Base-by-base conservation (phyloP, 2,329 filamentous ascomycete species). In the Fusarium goolgardi region DNA sequence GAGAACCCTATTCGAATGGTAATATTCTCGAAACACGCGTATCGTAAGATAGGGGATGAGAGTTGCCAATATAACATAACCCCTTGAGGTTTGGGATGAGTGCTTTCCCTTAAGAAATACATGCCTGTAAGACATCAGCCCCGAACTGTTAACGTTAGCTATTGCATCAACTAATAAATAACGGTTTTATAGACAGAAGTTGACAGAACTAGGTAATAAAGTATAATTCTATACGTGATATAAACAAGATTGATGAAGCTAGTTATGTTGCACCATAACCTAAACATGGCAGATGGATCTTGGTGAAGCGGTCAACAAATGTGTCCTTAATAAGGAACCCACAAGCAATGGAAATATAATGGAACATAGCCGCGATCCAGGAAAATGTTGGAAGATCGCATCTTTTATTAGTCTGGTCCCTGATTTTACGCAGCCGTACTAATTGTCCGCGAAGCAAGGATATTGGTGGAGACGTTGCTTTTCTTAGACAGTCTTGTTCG, bases 401-500 rank as follows among this genome's bases (percentile, higher is more conserved):
- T 39, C 44, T 59, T 37, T 59, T 64, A 37, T 59, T 65, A 53
- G 60, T 59, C 46, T 65, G 60, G 53, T 59, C 61, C 61, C 61
- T 64, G 60, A 23, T 59, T 64, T 64, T 64, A 53, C 63, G 41
- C 34, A 37, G 61, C 32, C 18, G 49, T 43, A 23, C 15, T 49
- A 55, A 55, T 44, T 34, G 37, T 13, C 59, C 50, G 51, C 37
- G 10, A 56, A 49, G 46, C 60, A 64, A 65, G 61, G 61, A 35
- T 53, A n/a, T 21, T 37, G 32, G 61, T 64, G 61, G 61, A 40
- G 59, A 40, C 29, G 41, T 65, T 59, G 16, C 53, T 63, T 52
- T 64, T 64, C 46, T 59, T 59, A 44, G 51, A 54, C 20, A 25
- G 44, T 44, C 40, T 54, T 27, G 55, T 67, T 72, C 70, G 63